These are phyloP conservation scores for Leccinellum albellum DNA, from an alignment of 768 basidiomycete species.

Conservation along the genomic window DNA sequence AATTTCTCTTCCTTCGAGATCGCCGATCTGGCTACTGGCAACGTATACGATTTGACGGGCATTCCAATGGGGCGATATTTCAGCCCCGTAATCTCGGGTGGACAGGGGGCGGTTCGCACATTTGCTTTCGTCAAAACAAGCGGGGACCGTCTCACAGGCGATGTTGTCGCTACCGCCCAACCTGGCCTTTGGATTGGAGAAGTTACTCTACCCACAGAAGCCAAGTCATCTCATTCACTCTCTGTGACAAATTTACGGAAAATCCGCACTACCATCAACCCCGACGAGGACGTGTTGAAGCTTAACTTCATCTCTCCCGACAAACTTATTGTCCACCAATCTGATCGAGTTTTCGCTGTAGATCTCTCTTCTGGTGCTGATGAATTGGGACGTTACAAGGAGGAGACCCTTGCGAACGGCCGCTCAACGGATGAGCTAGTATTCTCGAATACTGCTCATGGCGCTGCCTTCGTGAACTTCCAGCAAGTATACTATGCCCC, in stretches of 20 bases:
- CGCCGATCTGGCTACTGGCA: slow-evolving; percentile 45
- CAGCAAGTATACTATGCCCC: slow-evolving; percentile 61
- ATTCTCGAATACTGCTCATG: slow-evolving; percentile 38
- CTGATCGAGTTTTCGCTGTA: slow-evolving; percentile 44
- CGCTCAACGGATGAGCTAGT: slow-evolving; percentile 56
- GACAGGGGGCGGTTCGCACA: slow-evolving; percentile 38
- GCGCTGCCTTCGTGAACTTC: slow-evolving; percentile 66
- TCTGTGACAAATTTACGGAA: slow-evolving; percentile 45
- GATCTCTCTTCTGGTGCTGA: slow-evolving; percentile 47
- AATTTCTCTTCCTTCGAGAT: slow-evolving; percentile 64
- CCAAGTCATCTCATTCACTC: slow-evolving; percentile 27
- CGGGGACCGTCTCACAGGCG: slow-evolving; percentile 57
- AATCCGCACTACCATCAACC: slow-evolving; percentile 49
- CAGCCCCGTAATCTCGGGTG: slow-evolving; percentile 50
- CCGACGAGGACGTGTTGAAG: slow-evolving; percentile 39
- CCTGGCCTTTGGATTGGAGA: slow-evolving; percentile 64
- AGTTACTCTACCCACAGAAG: slow-evolving; percentile 44
- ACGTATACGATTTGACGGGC: slow-evolving; percentile 48
- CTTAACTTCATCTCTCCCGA: slow-evolving; percentile 56
- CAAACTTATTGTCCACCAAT: slow-evolving; percentile 60
- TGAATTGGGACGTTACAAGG: slow-evolving; percentile 44
- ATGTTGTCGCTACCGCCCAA: slow-evolving; percentile 60
- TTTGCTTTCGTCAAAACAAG: slow-evolving; percentile 64
- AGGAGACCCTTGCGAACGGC: slow-evolving; percentile 49
- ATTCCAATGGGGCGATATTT: slow-evolving; percentile 65